A percentile compares a stretch with the other conserved stretches of the same genome.
These are phyloP conservation scores for Paraconiothyrium sp. DNA, from an alignment of 2,329 filamentous ascomycete species.

Conservation along the genomic window DNA sequence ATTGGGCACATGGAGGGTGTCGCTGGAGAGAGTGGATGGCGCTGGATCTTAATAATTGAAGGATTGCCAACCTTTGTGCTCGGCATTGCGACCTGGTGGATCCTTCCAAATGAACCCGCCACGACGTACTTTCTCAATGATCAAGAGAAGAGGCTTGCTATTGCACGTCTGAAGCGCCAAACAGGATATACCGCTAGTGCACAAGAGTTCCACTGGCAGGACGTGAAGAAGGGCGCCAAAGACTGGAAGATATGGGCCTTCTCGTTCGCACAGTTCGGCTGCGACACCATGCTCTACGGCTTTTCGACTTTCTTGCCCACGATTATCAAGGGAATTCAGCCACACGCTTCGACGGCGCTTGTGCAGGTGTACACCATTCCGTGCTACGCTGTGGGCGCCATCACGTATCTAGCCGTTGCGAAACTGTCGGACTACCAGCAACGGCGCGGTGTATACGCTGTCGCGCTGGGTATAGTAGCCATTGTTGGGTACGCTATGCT, in stretches of 20 bases:
- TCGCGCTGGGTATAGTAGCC: conserved; percentile 69
- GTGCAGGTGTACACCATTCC: conserved; percentile 82
- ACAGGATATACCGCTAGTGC: conserved; percentile 59
- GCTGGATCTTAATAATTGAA: conserved; percentile 74
- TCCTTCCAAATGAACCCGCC: conserved; percentile 73
- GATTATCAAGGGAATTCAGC: conserved; percentile 76
- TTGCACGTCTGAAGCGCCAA: conserved; percentile 60
- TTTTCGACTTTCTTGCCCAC: conserved; percentile 82
- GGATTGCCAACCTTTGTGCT: conserved; percentile 65
- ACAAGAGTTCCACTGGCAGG: conserved; percentile 66
- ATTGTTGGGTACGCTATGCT: conserved; percentile 75
- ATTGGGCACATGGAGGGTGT: conserved; percentile 78
- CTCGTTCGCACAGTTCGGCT: conserved; percentile 74
- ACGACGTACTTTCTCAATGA: conserved; percentile 68
- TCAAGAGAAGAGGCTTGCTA: conserved; percentile 69
- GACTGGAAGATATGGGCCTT: conserved; percentile 83
- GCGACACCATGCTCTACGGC: conserved; percentile 80
- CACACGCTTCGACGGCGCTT: conserved; percentile 67
- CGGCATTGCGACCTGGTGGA: conserved; percentile 64
- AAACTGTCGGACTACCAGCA: conserved; percentile 74
- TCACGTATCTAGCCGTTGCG: conserved; percentile 73
- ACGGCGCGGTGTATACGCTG: conserved; percentile 70
- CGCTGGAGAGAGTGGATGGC: conserved; percentile 72
- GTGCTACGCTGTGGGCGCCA: conserved; percentile 77
- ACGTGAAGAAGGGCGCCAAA: conserved; percentile 72